Conservation (phyloP, 2,329 filamentous ascomycete genomes). For the Penicillium rolfsii region DNA sequence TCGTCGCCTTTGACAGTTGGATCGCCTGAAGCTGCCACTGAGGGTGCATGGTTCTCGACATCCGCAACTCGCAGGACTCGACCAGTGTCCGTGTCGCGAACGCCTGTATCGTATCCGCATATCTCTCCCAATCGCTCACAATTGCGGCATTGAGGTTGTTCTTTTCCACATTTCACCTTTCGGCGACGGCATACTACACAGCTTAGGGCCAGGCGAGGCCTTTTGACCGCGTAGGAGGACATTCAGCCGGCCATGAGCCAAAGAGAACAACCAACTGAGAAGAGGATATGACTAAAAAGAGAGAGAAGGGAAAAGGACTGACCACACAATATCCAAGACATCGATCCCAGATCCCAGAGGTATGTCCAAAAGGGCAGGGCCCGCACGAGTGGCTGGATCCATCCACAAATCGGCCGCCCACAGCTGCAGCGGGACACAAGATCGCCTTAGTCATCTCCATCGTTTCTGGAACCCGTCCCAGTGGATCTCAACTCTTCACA, state of each 20-base stretch:
- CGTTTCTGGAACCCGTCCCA: slow-evolving; percentile 11
- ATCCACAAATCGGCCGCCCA: too few relatives aligned
- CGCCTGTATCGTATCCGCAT: slow-evolving; percentile 11
- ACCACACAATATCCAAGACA: neutral
- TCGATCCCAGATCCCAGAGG: neutral
- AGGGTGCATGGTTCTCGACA: neutral
- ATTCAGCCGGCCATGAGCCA: neutral
- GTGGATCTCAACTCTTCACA: slow-evolving; percentile 9
- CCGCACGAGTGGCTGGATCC: neutral
- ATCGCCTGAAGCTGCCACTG: neutral
- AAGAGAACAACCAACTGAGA: too few relatives aligned
- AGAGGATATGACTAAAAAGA: neutral
- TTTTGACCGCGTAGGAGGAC: neutral
- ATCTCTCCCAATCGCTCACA: slow-evolving; percentile 8
- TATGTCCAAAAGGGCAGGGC: neutral
- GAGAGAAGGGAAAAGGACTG: neutral
- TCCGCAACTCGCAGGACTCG: neutral
- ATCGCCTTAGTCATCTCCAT: slow-evolving; percentile 25
- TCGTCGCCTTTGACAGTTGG: neutral
- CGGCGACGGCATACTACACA: slow-evolving; percentile 14
- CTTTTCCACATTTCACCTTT: slow-evolving; percentile 12
- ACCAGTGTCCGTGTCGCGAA: slow-evolving; percentile 8
- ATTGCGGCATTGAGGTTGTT: slow-evolving; percentile 11
- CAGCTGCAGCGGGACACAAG: neutral
- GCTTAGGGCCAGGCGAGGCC: slow-evolving; percentile 10